Conservation (phyloP, 768 basidiomycete species). For the Mycena vitilis region DNA sequence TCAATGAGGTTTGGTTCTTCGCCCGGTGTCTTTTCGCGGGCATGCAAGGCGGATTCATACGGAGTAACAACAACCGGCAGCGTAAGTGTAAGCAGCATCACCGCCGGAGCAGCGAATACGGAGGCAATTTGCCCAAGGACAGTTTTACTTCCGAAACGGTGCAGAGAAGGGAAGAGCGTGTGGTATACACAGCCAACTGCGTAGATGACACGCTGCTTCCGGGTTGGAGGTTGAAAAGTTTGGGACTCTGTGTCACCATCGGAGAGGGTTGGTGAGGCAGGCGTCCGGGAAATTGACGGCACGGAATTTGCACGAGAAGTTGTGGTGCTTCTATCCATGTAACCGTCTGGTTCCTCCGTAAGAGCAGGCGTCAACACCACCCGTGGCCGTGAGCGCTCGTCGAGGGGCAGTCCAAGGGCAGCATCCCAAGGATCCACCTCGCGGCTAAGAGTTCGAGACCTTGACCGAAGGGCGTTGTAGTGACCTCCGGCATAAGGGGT, state of each 20-base stretch:
- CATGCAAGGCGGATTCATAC: conserved; percentile 49
- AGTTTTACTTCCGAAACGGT: conserved; percentile 77
- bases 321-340: conserved; percentile 17
- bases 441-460: conserved; percentile 45
- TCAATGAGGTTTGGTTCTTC: conserved; percentile 65
- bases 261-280: conserved; percentile 58
- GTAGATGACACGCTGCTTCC: conserved; percentile 51
- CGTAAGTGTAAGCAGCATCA: conserved; percentile 87
- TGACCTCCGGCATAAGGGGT: conserved; percentile 84
- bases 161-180: conserved; percentile 88
- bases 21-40: conserved; percentile 55
- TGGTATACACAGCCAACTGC: conserved; percentile 59
- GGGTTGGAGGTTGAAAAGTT: conserved; percentile 53
- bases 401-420: conserved; percentile 61
- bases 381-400: conserved; percentile 55
- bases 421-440: conserved; percentile 65
- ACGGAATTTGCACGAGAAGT: conserved; percentile 42
- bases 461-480: conserved; percentile 60
- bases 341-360: conserved; percentile 38
- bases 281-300: conserved; percentile 70
- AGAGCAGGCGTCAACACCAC: conserved; percentile 40
- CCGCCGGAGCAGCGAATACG: conserved; percentile 87
- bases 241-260: conserved; percentile 59
- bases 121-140: conserved; percentile 77
- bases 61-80: conserved; percentile 88